Evolutionary conservation across 805 yeast species (phyloP).

Genomic region (Candida wancherniae): DNA sequence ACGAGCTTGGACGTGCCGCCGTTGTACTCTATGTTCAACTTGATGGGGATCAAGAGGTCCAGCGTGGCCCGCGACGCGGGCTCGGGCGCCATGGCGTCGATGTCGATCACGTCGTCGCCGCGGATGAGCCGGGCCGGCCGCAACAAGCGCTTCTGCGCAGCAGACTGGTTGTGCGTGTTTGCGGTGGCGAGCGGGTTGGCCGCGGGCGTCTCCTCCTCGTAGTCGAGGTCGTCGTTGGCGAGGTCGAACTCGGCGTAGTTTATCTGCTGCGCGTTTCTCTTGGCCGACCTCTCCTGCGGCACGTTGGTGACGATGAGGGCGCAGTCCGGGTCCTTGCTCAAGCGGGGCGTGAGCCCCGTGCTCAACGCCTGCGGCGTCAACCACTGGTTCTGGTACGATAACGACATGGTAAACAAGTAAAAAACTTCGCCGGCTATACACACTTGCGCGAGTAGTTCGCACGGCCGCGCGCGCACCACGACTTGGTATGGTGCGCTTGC

Average conservation of each 20-base stretch:
- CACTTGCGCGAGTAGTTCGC: too few relatives aligned
- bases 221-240: conserved; percentile 46
- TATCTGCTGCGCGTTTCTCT: conserved; percentile 63
- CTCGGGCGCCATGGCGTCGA: conserved; percentile 3
- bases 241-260: conserved; percentile 81
- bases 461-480: too few relatives aligned
- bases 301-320: conserved; percentile 64
- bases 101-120: conserved; percentile 3
- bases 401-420: conserved; percentile 10
- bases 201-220: conserved; percentile 23
- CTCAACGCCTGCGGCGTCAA: conserved; percentile 72
- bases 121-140: conserved; percentile 16
- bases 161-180: conserved; percentile 31
- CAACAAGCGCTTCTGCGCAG: conserved; percentile 26
- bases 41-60: conserved; percentile 59
- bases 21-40: conserved; percentile 56
- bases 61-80: conserved; percentile 1
- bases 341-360: conserved; percentile 67
- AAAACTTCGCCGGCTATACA: too few relatives aligned
- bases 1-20: conserved; percentile 44
- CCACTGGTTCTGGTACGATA: conserved; percentile 14
- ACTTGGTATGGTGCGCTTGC: too few relatives aligned
- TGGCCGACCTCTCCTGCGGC: conserved; percentile 71
- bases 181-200: conserved; percentile 14
- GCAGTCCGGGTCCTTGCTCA: conserved; percentile 62